Percentiles rank a stretch among this genome's conserved stretches.
These are phyloP conservation scores for Medicago ruthenica DNA, from an alignment of 306 rosid genomes.

Conservation along the genomic window DNA sequence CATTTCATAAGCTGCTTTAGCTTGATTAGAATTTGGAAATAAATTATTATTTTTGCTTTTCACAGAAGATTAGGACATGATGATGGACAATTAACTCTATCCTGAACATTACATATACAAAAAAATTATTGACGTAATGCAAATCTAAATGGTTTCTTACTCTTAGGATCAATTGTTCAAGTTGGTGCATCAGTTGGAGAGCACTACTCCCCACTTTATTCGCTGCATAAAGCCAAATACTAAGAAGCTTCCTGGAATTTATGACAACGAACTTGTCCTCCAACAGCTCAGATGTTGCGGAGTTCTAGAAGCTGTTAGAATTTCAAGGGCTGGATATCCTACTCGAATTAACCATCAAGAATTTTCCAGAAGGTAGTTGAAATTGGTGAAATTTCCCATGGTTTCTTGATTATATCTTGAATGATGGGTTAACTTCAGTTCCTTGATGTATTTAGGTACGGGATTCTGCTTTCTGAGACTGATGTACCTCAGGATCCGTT, in stretches of 20 bases:
- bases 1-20: constrained; percentile 34
- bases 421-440: constrained; percentile 33
- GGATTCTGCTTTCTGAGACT: constrained; percentile 61
- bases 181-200: constrained; percentile 79
- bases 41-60: constrained; percentile 21
- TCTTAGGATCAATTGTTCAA: constrained; percentile 74
- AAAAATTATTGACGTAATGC: constrained; percentile 21
- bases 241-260: constrained; percentile 75
- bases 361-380: constrained; percentile 75
- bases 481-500: constrained; percentile 67
- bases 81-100: constrained; percentile 35
- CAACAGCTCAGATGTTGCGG: constrained; percentile 79
- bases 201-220: constrained; percentile 85
- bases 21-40: constrained; percentile 24
- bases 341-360: constrained; percentile 80
- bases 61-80: constrained; percentile 30
- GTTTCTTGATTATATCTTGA: constrained; percentile 36
- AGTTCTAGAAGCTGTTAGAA: constrained; percentile 71
- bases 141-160: constrained; percentile 40
- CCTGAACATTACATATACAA: constrained; percentile 15
- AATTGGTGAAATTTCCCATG: constrained; percentile 16
- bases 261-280: constrained; percentile 69
- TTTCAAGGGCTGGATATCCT: constrained; percentile 86
- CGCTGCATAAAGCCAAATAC: constrained; percentile 82
- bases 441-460: constrained; percentile 61